A percentile compares a stretch with the other conserved stretches of the same genome.
These are phyloP conservation scores for Cavenderia fasciculata DNA, from an alignment of 78 protist species.

Conservation along the genomic window DNA sequence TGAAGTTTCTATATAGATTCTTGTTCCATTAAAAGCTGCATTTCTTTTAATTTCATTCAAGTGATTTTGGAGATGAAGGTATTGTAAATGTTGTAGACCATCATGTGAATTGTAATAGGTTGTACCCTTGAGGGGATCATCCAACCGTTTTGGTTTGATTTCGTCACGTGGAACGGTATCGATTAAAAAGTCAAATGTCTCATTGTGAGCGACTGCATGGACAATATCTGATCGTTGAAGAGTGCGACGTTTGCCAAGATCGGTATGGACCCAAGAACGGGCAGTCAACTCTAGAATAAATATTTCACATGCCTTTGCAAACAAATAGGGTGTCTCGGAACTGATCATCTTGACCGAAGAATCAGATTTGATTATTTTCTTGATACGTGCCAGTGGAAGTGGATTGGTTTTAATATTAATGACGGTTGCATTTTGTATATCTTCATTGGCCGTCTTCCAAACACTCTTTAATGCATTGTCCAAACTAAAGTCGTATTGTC, in stretches of 20 bases:
- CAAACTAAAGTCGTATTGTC: conserved; percentile 18
- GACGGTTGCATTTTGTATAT: background rate
- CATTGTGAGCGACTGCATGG: conserved; percentile 82
- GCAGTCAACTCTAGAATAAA: conserved; percentile 88
- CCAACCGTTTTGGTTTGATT: conserved; percentile 57
- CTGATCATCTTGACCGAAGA: conserved; percentile 74
- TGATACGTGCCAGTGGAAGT: conserved; percentile 90
- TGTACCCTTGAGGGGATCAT: background rate
- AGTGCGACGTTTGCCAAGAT: conserved; percentile 84
- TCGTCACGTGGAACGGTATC: conserved; percentile 91
- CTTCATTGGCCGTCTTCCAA: background rate
- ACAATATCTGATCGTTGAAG: conserved; percentile 87
- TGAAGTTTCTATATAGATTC: no score
- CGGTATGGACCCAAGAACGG: conserved; percentile 91
- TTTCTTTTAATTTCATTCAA: background rate
- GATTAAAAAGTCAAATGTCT: conserved; percentile 89
- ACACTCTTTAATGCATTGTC: background rate
- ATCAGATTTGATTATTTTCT: conserved; percentile 88
- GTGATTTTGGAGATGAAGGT: conserved; percentile 20
- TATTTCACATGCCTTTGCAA: conserved; percentile 91
- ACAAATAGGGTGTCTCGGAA: conserved; percentile 82
- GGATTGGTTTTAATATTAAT: background rate
- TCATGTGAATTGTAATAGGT: conserved; percentile 26
- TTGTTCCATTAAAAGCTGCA: no score
- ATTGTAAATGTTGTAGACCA: conserved; percentile 45